Conservation (phyloP, 352 stramenopile genomes). For the Blastocystis sp. region DNA sequence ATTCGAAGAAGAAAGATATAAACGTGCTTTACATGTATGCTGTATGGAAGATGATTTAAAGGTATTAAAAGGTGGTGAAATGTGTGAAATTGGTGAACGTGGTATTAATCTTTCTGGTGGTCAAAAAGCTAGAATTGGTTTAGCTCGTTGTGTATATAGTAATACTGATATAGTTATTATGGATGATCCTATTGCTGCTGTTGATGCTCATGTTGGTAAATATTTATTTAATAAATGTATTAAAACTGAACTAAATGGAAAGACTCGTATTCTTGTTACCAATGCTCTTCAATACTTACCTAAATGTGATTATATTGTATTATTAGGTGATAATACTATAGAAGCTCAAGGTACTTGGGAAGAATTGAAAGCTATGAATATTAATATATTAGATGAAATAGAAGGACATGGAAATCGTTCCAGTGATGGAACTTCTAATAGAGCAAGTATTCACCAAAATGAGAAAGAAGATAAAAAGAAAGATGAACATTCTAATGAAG, state of each 20-base stretch:
- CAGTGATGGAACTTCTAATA: constrained; percentile 29
- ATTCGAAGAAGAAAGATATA: constrained; percentile 51
- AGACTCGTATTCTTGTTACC: constrained; percentile 51
- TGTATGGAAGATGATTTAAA: constrained; percentile 55
- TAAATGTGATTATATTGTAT: constrained; percentile 47
- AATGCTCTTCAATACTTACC: constrained; percentile 51
- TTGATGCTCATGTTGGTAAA: constrained; percentile 49
- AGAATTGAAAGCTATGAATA: constrained; percentile 41
- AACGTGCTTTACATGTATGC: constrained; percentile 52
- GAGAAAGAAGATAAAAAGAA: constrained; percentile 1
- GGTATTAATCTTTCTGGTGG: constrained; percentile 54
- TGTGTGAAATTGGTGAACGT: constrained; percentile 61
- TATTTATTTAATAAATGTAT: constrained; percentile 54
- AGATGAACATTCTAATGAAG: neutral
- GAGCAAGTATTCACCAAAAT: constrained; percentile 25
- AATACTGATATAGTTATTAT: constrained; percentile 47
- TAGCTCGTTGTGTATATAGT: constrained; percentile 48
- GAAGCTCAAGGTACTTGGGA: constrained; percentile 48
- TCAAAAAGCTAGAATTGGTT: constrained; percentile 49
- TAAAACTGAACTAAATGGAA: constrained; percentile 47
- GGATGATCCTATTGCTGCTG: constrained; percentile 45
- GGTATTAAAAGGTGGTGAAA: constrained; percentile 55
- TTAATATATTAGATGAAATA: constrained; percentile 38
- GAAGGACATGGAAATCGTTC: neutral
- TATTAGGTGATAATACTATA: constrained; percentile 46